phyloP scores from a whole-genome alignment of 495 filamentous ascomycete genomes.

The Neurospora discreta region DNA sequence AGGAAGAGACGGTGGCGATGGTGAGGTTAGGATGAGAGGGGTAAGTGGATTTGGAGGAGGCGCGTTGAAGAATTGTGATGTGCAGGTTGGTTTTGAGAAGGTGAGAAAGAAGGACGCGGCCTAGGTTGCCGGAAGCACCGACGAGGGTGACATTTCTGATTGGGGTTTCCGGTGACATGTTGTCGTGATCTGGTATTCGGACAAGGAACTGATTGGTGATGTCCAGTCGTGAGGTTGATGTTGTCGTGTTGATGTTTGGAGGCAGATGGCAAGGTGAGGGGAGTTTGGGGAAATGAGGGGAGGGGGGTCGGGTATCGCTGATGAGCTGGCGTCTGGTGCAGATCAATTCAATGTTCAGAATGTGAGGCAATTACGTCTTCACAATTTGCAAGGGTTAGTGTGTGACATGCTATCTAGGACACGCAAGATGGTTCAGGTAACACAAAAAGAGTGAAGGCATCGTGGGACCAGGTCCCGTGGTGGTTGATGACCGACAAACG shows the following conservation, averaged over 20 bases:
- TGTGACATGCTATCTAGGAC: not conserved
- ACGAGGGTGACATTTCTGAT: conserved; percentile 18
- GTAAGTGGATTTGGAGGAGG: conserved; percentile 9
- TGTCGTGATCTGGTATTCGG: not conserved
- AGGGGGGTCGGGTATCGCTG: not conserved
- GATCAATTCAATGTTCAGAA: not conserved
- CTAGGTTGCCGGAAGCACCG: conserved; percentile 30
- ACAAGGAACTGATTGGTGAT: not conserved
- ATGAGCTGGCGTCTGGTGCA: not conserved
- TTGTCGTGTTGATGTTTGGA: not conserved
- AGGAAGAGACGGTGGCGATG: conserved; percentile 5
- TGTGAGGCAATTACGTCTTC: not conserved
- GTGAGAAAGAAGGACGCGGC: conserved; percentile 22
- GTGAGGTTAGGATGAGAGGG: conserved; percentile 2
- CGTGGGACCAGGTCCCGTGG: not conserved
- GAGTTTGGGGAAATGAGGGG: not conserved
- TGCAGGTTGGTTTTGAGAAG: conserved; percentile 20
- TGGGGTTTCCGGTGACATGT: not conserved
- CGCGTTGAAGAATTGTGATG: conserved; percentile 28
- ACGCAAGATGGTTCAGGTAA: not conserved
- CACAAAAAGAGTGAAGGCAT: not conserved
- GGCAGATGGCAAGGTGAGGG: not conserved
- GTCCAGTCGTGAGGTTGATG: not conserved
- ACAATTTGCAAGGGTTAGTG: not conserved
- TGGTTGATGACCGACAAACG: not conserved